Base-by-base conservation (phyloP, 78 protist genomes). In the Diacronema lutheri region DNA sequence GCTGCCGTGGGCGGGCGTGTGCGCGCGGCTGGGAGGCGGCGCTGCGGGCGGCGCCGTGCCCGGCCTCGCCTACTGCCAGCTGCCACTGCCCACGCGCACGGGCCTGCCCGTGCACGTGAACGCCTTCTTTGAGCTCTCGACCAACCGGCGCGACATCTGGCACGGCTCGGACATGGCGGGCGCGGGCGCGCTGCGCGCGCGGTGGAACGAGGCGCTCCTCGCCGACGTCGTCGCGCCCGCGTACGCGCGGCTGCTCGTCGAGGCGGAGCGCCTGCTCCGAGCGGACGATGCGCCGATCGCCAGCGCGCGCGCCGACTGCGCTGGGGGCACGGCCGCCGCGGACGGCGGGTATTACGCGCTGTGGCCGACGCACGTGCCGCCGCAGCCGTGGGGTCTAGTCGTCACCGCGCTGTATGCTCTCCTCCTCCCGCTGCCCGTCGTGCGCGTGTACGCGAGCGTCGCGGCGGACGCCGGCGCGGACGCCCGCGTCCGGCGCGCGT, bases 21-120 rank as follows among this genome's bases (percentile, higher is more conserved):
- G 78, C 21, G 64, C 86, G 38, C 64, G 31, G 5, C 5, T 82
- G 37, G 4, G 6, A 3, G 50, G 3, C 16, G 16, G 50, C 50
- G 50, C 3, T 7, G 50, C 50, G 50, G 50, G 16, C 50, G 50
- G 16, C 16, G 50, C 16, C 50, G 50, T 7, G 50, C 21, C 1
- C 16, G 78, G 78, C 19, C 35, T 33, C 3, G 65, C 72, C 33
- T 84, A 33, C 62, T 84, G 88, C 81, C 33, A 58, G 4, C 72
- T 84, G 29, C 88, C 88, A 0, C 73, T 84, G 33, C 88, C 88
- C 21, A 19, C 31, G 2, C 31, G 26, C 29, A 84, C 88, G 33
- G 88, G 81, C 37, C 73, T 84, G 82, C 88, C 88, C 12, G 82
- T 84, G 44, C 88, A 84, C 29, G 81, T 72, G 33, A 84, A 84